These are phyloP conservation scores for Crepidotus sp. DNA, from an alignment of 1,284 basidiomycete genomes.

Conservation along the genomic window DNA sequence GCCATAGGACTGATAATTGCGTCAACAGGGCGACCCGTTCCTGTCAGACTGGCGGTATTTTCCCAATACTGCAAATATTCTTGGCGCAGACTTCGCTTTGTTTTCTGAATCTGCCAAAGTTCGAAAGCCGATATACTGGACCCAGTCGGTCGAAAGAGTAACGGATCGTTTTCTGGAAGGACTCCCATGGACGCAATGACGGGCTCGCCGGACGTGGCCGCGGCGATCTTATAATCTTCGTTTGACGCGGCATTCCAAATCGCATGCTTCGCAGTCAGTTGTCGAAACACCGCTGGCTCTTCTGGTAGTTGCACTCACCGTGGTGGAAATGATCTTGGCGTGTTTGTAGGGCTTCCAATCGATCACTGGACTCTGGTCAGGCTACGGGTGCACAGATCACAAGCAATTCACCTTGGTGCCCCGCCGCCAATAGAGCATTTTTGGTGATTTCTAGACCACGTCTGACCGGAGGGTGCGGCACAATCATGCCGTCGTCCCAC, in stretches of 20 bases:
- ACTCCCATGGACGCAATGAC: constrained; percentile 40
- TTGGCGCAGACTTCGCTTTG: constrained; percentile 36
- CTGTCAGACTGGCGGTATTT: constrained; percentile 36
- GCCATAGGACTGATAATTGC: constrained; percentile 52
- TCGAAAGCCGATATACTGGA: constrained; percentile 34
- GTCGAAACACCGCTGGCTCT: constrained; percentile 1
- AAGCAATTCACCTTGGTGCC: constrained; percentile 50
- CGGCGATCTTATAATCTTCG: constrained; percentile 36
- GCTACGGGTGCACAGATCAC: not conserved
- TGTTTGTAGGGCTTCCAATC: constrained; percentile 39
- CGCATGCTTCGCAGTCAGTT: constrained; percentile 23
- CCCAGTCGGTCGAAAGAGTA: constrained; percentile 19
- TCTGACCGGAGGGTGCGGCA: constrained; percentile 65
- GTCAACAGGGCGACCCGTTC: constrained; percentile 56
- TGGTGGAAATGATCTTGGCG: constrained; percentile 25
- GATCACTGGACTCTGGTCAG: constrained; percentile 23
- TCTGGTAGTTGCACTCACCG: constrained; percentile 25
- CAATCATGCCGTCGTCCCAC: constrained; percentile 48
- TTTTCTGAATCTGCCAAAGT: constrained; percentile 49
- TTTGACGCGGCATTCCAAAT: constrained; percentile 36
- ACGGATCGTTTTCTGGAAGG: constrained; percentile 18
- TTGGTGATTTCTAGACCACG: constrained; percentile 55
- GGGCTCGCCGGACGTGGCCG: constrained; percentile 40
- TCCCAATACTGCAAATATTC: constrained; percentile 52
- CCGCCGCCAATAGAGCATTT: constrained; percentile 50